Percentiles rank a stretch among this genome's conserved stretches.
Conservation (phyloP, 345 rosid species). For the Salix brachista region DNA sequence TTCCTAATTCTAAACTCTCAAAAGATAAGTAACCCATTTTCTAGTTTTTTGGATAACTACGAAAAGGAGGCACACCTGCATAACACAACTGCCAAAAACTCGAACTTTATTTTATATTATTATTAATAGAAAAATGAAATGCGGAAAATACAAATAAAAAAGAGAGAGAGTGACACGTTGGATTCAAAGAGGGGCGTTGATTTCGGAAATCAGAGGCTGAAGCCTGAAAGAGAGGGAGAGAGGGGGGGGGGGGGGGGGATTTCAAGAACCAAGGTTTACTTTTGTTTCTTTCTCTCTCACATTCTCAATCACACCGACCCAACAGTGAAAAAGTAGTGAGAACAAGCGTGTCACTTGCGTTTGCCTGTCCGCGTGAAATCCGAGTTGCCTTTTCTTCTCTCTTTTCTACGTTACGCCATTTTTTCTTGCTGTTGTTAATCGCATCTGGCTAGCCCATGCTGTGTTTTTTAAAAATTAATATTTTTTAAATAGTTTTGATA, state of each 20-base stretch:
- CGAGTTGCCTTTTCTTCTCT: background rate
- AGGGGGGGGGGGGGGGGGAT: background rate
- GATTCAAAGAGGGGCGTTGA: background rate
- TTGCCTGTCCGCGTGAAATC: background rate
- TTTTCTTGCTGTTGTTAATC: background rate
- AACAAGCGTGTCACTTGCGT: background rate
- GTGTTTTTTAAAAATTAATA: no score
- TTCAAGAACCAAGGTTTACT: no score
- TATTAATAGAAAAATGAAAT: background rate
- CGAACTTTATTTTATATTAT: background rate
- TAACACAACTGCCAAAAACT: background rate
- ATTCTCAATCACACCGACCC: no score
- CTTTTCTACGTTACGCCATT: background rate
- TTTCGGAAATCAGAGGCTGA: conserved; percentile 6
- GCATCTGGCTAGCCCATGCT: no score
- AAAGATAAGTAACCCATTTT: background rate
- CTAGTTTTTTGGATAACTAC: background rate
- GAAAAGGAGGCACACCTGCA: background rate
- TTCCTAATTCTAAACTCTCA: background rate
- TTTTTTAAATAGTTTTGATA: no score
- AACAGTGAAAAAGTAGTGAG: no score
- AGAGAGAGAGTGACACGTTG: background rate
- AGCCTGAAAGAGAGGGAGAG: background rate
- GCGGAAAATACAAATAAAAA: background rate
- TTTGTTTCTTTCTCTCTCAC: no score